Conservation (phyloP, 192 early-diverging fungal species). For the Podila verticillata region DNA sequence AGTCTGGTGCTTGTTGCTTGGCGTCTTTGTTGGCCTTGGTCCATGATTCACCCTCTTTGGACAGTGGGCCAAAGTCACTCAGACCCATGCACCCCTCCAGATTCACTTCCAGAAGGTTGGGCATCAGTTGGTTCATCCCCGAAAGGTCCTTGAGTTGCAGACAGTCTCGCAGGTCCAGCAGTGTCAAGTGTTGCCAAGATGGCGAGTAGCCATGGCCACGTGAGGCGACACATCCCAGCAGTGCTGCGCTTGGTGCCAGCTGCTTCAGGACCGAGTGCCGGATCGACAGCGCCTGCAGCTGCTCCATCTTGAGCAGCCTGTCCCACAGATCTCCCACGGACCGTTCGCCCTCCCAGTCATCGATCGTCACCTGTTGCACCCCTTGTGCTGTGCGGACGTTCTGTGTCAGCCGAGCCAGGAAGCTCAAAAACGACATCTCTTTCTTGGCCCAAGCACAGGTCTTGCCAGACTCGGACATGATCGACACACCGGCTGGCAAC, state of each 20-base stretch:
- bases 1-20: background rate
- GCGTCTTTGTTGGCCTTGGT: background rate
- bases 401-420: conserved; percentile 2
- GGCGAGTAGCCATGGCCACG: no score
- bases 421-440: conserved; percentile 16
- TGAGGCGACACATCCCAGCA: no score
- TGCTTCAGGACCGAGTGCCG: background rate
- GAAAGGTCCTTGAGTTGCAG: conserved; percentile 13
- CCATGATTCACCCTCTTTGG: background rate
- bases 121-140: background rate
- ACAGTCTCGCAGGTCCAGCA: conserved; percentile 25
- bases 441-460: background rate
- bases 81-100: conserved; percentile 16
- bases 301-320: background rate
- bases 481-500: background rate
- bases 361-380: background rate
- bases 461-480: background rate
- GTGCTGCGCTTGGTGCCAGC: background rate
- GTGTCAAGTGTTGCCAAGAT: conserved; percentile 11
- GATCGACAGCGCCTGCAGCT: background rate
- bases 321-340: background rate
- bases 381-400: background rate
- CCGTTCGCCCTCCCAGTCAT: conserved; percentile 12
- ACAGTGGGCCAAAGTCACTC: conserved; percentile 10
- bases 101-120: conserved; percentile 9